Evolutionary conservation across 2,329 filamentous ascomycete species (phyloP).

Genomic region (Rosellinia necatrix): DNA sequence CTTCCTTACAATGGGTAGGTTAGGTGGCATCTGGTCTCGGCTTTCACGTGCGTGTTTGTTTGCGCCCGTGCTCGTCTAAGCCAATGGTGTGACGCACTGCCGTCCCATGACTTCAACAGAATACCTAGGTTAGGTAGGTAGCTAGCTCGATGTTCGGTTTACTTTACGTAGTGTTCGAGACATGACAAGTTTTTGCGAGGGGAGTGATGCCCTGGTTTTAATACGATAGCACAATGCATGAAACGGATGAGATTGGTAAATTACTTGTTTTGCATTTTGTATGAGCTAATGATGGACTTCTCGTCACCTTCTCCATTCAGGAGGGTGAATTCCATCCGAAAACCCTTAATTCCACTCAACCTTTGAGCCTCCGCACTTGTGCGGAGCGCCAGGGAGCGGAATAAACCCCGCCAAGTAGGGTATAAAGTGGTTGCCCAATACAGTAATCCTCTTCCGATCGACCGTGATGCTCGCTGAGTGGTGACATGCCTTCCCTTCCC

Average conservation of each 20-base stretch:
- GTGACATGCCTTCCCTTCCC: constrained; percentile 31
- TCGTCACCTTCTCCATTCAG: constrained; percentile 22
- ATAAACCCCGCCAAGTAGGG: constrained; percentile 24
- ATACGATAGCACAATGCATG: constrained; percentile 4
- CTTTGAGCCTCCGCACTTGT: constrained; percentile 31
- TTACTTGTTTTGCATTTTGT: constrained; percentile 23
- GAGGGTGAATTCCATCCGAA: constrained; percentile 9
- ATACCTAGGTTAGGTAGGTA: too few relatives aligned
- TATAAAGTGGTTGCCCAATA: constrained; percentile 35
- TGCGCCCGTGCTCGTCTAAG: not conserved
- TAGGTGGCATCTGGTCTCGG: not conserved
- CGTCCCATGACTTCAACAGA: constrained; percentile 13
- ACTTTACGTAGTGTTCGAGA: too few relatives aligned
- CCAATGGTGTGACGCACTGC: constrained; percentile 10
- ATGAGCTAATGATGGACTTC: constrained; percentile 20
- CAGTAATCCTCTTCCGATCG: constrained; percentile 32
- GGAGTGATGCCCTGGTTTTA: constrained; percentile 12
- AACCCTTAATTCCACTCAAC: constrained; percentile 36
- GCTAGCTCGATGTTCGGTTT: too few relatives aligned
- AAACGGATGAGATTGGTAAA: constrained; percentile 11
- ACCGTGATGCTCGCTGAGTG: constrained; percentile 36
- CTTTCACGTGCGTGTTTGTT: constrained; percentile 4
- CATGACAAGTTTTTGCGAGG: too few relatives aligned
- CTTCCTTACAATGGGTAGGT: not conserved
- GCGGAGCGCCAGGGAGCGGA: constrained; percentile 39